phyloP scores from a whole-genome alignment of 768 basidiomycete genomes.

The Asterophora lycoperdoides region DNA sequence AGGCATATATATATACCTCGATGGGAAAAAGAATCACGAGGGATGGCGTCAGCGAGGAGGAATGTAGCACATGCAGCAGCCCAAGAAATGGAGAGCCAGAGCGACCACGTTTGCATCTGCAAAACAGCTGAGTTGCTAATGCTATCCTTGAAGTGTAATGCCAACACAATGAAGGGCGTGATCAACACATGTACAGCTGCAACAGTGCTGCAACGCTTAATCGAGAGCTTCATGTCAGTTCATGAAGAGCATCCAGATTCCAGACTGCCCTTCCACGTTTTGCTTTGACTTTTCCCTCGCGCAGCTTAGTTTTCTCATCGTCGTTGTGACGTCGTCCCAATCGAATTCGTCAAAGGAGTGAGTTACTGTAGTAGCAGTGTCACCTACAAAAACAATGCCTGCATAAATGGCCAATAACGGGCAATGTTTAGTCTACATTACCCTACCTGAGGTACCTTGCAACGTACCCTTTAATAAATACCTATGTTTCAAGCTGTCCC shows the following conservation, averaged over 20 bases:
- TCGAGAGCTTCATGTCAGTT: constrained; percentile 60
- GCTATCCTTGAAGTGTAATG: constrained; percentile 52
- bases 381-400: too few relatives aligned
- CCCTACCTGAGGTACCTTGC: too few relatives aligned
- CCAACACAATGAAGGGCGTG: constrained; percentile 65
- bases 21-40: constrained; percentile 52
- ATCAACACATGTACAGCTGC: constrained; percentile 62
- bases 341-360: constrained; percentile 69
- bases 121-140: constrained; percentile 29
- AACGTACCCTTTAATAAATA: too few relatives aligned
- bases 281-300: constrained; percentile 38
- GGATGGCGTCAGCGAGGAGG: constrained; percentile 60
- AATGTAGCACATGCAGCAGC: constrained; percentile 56
- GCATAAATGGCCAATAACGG: too few relatives aligned
- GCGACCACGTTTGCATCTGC: constrained; percentile 60
- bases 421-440: too few relatives aligned
- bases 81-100: constrained; percentile 71
- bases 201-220: constrained; percentile 56
- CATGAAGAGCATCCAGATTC: constrained; percentile 64
- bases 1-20: too few relatives aligned
- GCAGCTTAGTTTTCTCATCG: constrained; percentile 40
- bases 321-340: constrained; percentile 76
- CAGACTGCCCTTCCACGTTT: constrained; percentile 61
- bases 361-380: constrained; percentile 55
- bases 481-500: too few relatives aligned